Evolutionary conservation across 495 filamentous ascomycete genomes (phyloP), one percentile per base, ranked within the genome.

Genomic region (Daldinia vernicosa): DNA sequence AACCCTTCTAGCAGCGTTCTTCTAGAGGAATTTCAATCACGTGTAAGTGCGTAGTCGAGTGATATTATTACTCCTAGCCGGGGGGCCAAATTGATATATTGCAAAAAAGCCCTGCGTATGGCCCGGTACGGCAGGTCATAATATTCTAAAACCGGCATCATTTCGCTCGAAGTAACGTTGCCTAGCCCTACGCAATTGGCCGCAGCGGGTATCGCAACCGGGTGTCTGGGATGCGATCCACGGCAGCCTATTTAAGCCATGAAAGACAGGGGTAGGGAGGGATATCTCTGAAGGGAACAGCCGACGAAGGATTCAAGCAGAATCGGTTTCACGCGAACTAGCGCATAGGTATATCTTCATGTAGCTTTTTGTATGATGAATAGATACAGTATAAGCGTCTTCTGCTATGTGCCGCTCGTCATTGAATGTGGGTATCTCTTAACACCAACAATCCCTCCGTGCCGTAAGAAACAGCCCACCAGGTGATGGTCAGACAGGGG

Each of bases 61-160:
- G 40, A 45, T 19, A 19, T 45, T 45, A 4, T 4, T 17, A 3
- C 6, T 19, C 5, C 15, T 19, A 0, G 1, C 12, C 17, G 15
- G 0, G 7, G 40, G 7, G 2, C 40, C 2, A 17, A 17, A 9
- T 45, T 45, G 33, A 11, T 35, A 35, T 7, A 3, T 17, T 19
- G 40, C 7, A 45, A 45, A 37, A 45, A 19, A 6, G n/a, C 7
- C 15, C 17, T 27, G 2, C 32, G 28, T 14, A n/a, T 51, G 15
- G 33, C 62, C 39, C 30, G 39, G 51, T 50, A 40, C 33, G 40
- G 62, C 51, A 62, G 62, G 62, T 45, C 39, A 6, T 47, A 66
- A 52, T 27, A 8, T 12, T 45, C 15, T 19, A 8, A 19, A 15
- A 47, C 22, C 9, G 1, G 22, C 19, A 26, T 14, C 12, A 27